Conservation (phyloP, 73 alveolate genomes). For the Blepharisma stoltei region DNA sequence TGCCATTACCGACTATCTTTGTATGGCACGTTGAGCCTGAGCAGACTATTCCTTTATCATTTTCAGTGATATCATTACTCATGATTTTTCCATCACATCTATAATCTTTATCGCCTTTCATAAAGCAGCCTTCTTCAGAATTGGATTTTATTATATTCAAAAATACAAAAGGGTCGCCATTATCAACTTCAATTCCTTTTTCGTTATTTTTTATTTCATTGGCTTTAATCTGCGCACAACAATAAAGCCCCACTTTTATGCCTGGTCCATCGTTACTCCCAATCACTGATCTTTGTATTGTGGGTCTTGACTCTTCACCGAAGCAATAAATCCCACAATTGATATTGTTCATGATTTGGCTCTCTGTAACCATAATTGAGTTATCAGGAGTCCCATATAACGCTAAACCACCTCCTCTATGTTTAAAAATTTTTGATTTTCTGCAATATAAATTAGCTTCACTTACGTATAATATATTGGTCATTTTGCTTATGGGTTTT, state of each 20-base stretch:
- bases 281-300: slow-evolving; percentile 44
- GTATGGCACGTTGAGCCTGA: slow-evolving; percentile 77
- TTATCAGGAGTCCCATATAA: slow-evolving; percentile 33
- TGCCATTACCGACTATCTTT: slow-evolving; percentile 64
- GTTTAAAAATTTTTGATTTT: slow-evolving; percentile 24
- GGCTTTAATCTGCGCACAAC: slow-evolving; percentile 53
- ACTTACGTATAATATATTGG: too few species aligned
- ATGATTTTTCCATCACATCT: slow-evolving; percentile 63
- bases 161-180: slow-evolving; percentile 59
- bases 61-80: slow-evolving; percentile 62
- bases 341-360: slow-evolving; percentile 52
- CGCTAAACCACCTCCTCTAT: slow-evolving; percentile 34
- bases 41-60: slow-evolving; percentile 80
- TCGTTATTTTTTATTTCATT: slow-evolving; percentile 60
- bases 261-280: slow-evolving; percentile 66
- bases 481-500: too few species aligned
- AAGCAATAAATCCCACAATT: slow-evolving; percentile 55
- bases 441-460: not conserved
- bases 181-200: slow-evolving; percentile 55
- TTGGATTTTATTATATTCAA: slow-evolving; percentile 57
- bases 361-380: slow-evolving; percentile 45
- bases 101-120: slow-evolving; percentile 45
- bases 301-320: slow-evolving; percentile 62
- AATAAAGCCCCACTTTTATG: slow-evolving; percentile 53
- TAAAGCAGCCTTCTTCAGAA: slow-evolving; percentile 52